These are phyloP conservation scores for Chlamydomonas reinhardtii DNA, from an alignment of 163 green algal genomes.

Conservation along the genomic window DNA sequence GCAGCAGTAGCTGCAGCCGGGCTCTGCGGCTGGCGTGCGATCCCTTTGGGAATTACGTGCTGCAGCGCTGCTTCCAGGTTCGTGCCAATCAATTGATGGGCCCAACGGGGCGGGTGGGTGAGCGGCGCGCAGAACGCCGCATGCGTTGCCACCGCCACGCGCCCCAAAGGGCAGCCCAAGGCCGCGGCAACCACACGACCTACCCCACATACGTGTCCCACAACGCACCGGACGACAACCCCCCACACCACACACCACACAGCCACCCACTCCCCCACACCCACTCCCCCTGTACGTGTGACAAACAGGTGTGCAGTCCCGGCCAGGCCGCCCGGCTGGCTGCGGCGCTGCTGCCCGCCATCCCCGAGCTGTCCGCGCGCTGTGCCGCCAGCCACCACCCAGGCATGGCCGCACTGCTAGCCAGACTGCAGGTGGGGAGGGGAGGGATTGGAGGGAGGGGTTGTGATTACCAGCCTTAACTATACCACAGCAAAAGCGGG, in stretches of 20 bases:
- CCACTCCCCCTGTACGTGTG: too few species aligned
- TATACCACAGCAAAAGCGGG: too few species aligned
- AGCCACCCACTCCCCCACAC: neutral
- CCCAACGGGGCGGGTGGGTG: too few species aligned
- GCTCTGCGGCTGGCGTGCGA: conserved; percentile 43
- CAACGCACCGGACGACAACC: neutral
- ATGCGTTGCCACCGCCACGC: too few species aligned
- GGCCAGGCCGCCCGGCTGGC: conserved; percentile 20
- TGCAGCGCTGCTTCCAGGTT: conserved; percentile 46
- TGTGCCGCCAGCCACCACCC: conserved; percentile 29
- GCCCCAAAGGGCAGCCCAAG: too few species aligned
- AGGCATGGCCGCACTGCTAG: conserved; percentile 45
- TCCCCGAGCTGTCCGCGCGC: conserved; percentile 26
- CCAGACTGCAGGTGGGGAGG: conserved; percentile 6
- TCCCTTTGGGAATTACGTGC: conserved; percentile 44
- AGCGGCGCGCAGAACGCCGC: too few species aligned
- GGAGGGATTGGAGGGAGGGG: too few species aligned
- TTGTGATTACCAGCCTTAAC: too few species aligned
- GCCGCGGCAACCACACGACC: too few species aligned
- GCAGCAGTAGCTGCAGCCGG: neutral
- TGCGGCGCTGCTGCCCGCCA: conserved; percentile 10
- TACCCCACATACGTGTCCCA: too few species aligned
- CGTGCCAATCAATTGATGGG: too few species aligned
- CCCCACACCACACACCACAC: neutral
- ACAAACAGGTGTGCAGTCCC: conserved; percentile 18